Percentiles rank a stretch among this genome's conserved stretches.
Conservation (phyloP, 1,284 basidiomycete genomes). For the Austroboletus novae-zelandiae region DNA sequence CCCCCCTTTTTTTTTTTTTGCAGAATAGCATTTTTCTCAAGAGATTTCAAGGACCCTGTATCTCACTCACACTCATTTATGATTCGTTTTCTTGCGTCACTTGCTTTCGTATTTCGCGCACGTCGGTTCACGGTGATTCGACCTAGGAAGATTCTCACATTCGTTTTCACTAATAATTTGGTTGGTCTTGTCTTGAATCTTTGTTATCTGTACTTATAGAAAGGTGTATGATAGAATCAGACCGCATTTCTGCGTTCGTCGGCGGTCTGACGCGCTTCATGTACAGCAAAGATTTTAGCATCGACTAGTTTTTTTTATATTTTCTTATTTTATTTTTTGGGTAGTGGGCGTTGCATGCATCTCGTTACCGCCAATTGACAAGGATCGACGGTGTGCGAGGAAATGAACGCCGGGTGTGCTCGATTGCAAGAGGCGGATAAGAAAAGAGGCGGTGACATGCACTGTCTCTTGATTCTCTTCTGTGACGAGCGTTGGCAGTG, state of each 20-base stretch:
- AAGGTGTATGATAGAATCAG: slow-evolving; percentile 20
- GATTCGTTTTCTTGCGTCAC: slow-evolving; percentile 24
- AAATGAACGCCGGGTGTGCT: too few relatives aligned
- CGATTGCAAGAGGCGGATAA: too few relatives aligned
- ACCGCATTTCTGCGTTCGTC: slow-evolving; percentile 8
- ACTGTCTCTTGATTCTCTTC: slow-evolving; percentile 2
- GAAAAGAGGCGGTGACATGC: too few relatives aligned
- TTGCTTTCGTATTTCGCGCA: slow-evolving; percentile 22
- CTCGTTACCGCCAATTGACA: too few relatives aligned
- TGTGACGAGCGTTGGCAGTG: slow-evolving; percentile 8
- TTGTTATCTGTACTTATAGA: slow-evolving; percentile 33
- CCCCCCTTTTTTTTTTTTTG: neutral
- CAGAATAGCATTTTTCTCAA: slow-evolving; percentile 9
- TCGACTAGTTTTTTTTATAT: too few relatives aligned
- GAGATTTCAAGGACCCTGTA: slow-evolving; percentile 23
- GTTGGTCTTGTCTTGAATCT: slow-evolving; percentile 12
- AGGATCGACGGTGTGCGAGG: too few relatives aligned
- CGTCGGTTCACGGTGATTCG: slow-evolving; percentile 10
- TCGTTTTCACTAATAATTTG: slow-evolving; percentile 1
- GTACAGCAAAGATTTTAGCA: neutral
- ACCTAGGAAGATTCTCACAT: slow-evolving; percentile 9
- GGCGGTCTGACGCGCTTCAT: neutral
- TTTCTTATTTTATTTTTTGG: too few relatives aligned
- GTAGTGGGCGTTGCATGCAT: too few relatives aligned
- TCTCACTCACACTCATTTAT: slow-evolving; percentile 27